Evolutionary conservation across 495 filamentous ascomycete species (phyloP).

Genomic region (Aspergillus bridgeri): DNA sequence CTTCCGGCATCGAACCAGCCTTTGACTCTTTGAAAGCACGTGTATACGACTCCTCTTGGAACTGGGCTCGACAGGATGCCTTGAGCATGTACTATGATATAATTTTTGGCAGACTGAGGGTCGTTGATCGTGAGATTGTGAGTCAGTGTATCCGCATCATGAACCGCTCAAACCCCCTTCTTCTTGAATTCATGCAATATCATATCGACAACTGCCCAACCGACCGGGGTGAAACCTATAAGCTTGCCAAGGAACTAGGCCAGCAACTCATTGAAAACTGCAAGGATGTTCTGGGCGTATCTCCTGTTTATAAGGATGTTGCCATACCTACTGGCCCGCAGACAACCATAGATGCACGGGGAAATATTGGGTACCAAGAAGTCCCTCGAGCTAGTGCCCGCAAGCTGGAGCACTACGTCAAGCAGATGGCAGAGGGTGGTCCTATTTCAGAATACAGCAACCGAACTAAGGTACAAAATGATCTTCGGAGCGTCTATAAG

Average conservation of each 20-base stretch:
- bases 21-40: constrained; percentile 93
- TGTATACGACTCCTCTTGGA: constrained; percentile 98
- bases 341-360: constrained; percentile 83
- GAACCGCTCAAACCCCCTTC: constrained; percentile 93
- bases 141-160: constrained; percentile 98
- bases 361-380: constrained; percentile 87
- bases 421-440: constrained; percentile 96
- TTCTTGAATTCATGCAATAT: constrained; percentile 99
- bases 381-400: constrained; percentile 83
- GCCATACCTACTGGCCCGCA: constrained; percentile 85
- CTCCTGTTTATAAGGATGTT: constrained; percentile 95
- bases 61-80: constrained; percentile 97
- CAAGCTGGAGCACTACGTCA: constrained; percentile 97
- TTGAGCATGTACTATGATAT: constrained; percentile 99
- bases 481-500: constrained; percentile 91
- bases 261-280: constrained; percentile 96
- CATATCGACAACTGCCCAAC: constrained; percentile 99
- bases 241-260: constrained; percentile 93
- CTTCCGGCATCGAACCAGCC: constrained; percentile 85
- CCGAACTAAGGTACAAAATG: constrained; percentile 94
- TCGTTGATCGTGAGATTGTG: constrained; percentile 95
- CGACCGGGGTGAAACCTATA: constrained; percentile 93
- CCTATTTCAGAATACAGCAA: constrained; percentile 99
- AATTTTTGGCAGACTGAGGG: constrained; percentile 91
- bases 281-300: constrained; percentile 76